Base-by-base conservation (phyloP, 2,329 filamentous ascomycete genomes). In the Cladobotryum protrusum region DNA sequence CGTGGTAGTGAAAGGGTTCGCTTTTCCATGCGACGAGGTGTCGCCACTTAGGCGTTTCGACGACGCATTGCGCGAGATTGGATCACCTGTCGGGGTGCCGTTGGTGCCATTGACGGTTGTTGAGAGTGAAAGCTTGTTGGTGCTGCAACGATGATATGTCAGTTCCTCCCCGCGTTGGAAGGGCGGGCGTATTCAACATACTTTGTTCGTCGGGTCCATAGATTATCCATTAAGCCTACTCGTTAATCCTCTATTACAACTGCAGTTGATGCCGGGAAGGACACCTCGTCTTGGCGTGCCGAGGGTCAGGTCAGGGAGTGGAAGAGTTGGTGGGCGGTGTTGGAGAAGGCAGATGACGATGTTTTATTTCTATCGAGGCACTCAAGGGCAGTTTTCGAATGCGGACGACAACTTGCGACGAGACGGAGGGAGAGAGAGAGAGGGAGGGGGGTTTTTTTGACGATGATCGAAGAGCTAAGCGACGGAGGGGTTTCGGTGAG, bases 101-200 rank as follows among this genome's bases (percentile, higher is more conserved):
- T 70, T 73, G 47, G 71, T 61, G 62, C 77, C 74, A 59, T 76
- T 72, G 64, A 81, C 80, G 65, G 82, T 75, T 67, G 87, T 95
- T 61, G 89, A 85, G 56, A 97, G 79, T 60, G 90, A 95, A 71
- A 96, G 86, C 77, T 95, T 97, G 79, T 82, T 88, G 71, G 82
- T 81, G 77, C 86, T 93, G 65, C 49, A 49, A 34, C 24, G 35
- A 29, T 63, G 56, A 47, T 39, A 45, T 29, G 56, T 61, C 44
- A 61, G 59, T 41, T 35, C 49, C 5, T 11, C 6, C 18, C 9
- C 45, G 32, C 45, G 37, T 34, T 33, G 36, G 29, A 17, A 43
- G 17, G 24, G 44, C 19, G 40, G n/a, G 29, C 44, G 43, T 35
- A 35, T 43, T 32, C 19, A 43, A 70, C 83, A 70, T 78, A 91